Percentiles rank a stretch among this genome's conserved stretches.
phyloP scores from a whole-genome alignment of 2,329 filamentous ascomycete genomes.

The Colletotrichum brevisporum region DNA sequence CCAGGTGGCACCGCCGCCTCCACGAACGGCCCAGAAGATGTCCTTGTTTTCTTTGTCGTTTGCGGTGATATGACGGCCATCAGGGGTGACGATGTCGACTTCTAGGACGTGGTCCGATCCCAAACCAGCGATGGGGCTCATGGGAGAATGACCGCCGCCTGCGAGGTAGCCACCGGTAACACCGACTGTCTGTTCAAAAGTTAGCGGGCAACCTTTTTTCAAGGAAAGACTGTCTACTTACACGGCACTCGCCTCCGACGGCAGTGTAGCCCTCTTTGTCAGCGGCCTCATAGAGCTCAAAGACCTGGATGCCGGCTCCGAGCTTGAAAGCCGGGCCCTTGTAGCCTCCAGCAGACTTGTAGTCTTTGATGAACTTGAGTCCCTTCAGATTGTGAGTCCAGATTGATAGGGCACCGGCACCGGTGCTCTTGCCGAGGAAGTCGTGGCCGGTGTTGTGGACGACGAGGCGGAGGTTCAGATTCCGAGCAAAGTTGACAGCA shows the following conservation, averaged over 20 bases:
- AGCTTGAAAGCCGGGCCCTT: constrained; percentile 67
- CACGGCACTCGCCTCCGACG: constrained; percentile 67
- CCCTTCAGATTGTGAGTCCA: constrained; percentile 64
- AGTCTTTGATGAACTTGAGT: constrained; percentile 45
- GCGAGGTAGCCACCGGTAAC: constrained; percentile 47
- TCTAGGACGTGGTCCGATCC: constrained; percentile 64
- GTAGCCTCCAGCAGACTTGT: constrained; percentile 47
- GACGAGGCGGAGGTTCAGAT: constrained; percentile 63
- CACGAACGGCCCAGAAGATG: constrained; percentile 65
- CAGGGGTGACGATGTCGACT: constrained; percentile 62
- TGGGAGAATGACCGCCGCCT: constrained; percentile 65
- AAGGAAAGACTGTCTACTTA: constrained; percentile 39
- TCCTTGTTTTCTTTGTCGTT: constrained; percentile 58
- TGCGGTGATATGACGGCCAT: constrained; percentile 58
- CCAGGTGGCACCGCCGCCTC: constrained; percentile 60
- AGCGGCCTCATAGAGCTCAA: constrained; percentile 66
- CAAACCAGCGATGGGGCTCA: constrained; percentile 59
- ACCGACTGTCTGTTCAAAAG: constrained; percentile 42
- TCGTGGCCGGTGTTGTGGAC: constrained; percentile 69
- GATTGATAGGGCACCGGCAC: constrained; percentile 61
- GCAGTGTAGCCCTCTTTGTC: constrained; percentile 61
- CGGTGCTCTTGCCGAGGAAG: constrained; percentile 66
- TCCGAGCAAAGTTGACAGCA: constrained; percentile 61
- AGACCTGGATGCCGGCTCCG: constrained; percentile 67
- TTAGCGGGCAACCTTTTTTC: neutral